Base-by-base conservation (phyloP, 2,329 filamentous ascomycete species). In the Aspergillaceae sp. region DNA sequence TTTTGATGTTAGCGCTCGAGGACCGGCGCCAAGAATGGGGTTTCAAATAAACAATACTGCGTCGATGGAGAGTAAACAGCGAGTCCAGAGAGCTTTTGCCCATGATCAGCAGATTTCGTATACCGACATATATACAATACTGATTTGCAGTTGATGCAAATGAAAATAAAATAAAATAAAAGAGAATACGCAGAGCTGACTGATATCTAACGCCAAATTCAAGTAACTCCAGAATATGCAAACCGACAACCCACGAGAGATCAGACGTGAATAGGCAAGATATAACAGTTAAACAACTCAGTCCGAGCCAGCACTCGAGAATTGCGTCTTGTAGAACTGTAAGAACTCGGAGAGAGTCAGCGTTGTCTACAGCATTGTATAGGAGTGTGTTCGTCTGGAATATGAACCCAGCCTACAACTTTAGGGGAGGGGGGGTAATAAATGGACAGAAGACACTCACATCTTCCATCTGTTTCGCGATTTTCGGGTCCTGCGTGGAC, bases 381-480 rank as follows among this genome's bases (percentile, higher is more conserved):
- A 32, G 19, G 19, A 19, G 2, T 19, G 1, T 19, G 19, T 19
- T 19, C 19, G 19, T 19, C 19, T 19, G 19, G 19, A 19, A 19
- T 19, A 19, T 19, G 19, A 19, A 19, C 10, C 26, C 34, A 19
- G 8, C n/a, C n/a, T 36, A 11, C n/a, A 19, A 36, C n/a, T 11
- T n/a, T 19, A 36, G n/a, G 26, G 4, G 8, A 36, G 7, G 6
- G 34, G n/a, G 26, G 34, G 10, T 7, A n/a, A 11, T 34, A n/a
- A 26, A 11, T n/a, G 11, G 34, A 37, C n/a, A 32, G n/a, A 33
- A 29, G 7, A 33, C 41, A 58, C 67, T 69, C 55, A 69, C 71
- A 58, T 74, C 69, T 61, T 70, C 66, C 29, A 71, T 61, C 43
- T 69, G 62, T 40, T 58, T 58, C 36, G 67, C 64, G 40, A 70